A percentile compares a stretch with the other conserved stretches of the same genome.
Conservation (phyloP, 2,329 filamentous ascomycete genomes). For the Neofusicoccum cordaticola region DNA sequence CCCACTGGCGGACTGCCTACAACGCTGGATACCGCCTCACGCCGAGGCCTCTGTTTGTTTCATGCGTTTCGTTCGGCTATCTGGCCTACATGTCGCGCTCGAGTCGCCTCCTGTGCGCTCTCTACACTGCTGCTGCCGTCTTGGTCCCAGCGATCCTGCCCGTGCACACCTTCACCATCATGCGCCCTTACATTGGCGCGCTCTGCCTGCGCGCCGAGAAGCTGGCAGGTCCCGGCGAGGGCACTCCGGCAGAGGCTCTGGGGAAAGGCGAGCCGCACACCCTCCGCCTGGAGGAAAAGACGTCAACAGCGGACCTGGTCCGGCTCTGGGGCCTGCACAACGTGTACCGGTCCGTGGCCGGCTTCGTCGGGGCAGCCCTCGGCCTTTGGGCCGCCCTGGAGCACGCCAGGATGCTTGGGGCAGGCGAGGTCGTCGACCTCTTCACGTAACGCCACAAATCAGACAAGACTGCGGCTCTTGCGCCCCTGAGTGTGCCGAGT, state of each 20-base stretch:
- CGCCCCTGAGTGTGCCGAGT: background rate
- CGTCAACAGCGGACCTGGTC: background rate
- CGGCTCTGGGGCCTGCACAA: constrained; percentile 3
- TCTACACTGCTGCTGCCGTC: background rate
- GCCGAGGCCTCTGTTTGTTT: background rate
- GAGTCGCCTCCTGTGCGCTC: background rate
- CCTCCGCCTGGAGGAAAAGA: background rate
- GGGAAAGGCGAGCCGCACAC: constrained; percentile 1
- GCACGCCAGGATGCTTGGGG: background rate
- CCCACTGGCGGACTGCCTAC: constrained; percentile 9
- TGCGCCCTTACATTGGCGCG: constrained; percentile 7
- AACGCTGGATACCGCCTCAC: background rate
- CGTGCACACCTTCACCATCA: constrained; percentile 13
- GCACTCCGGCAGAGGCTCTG: background rate
- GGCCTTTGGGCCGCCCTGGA: background rate
- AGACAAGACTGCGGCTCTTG: background rate
- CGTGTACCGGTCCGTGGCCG: background rate
- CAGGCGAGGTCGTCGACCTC: background rate
- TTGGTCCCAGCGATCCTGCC: constrained; percentile 1
- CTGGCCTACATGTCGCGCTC: background rate
- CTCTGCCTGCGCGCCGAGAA: constrained; percentile 7
- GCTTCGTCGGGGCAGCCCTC: background rate
- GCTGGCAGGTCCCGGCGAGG: constrained; percentile 1
- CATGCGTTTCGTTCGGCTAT: background rate
- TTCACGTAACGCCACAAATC: background rate